Base-by-base conservation (phyloP, 225 moss, liverwort and hornwort genomes). In the Lunularia cruciata region DNA sequence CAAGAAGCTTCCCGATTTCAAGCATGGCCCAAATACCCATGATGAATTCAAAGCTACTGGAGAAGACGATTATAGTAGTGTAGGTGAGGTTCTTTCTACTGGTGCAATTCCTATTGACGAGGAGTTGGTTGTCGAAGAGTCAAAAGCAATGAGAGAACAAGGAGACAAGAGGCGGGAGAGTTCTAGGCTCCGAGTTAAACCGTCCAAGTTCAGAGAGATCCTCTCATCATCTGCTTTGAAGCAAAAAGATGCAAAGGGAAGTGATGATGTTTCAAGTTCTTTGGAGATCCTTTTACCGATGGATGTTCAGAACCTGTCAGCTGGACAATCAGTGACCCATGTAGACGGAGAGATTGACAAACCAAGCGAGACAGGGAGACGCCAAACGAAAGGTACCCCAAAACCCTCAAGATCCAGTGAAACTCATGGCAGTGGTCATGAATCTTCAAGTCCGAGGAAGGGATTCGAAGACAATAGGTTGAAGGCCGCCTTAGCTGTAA, bases 181-280 rank as follows among this genome's bases (percentile, higher is more conserved):
- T 63, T 84, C 77, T 18, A 74, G 84, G 68, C 71, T 75, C 22
- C 73, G 80, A 56, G 45, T 79, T 19, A 77, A 70, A 74, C 84
- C 80, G n/a, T 79, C 80, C 22, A 84, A 84, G 65, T 77, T 80
- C 54, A 69, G 84, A 43, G 84, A 84, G 48, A 73, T 66, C 2
- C 58, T 80, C 37, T 74, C 77, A 3, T 28, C 62, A 3, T 42
- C 66, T 23, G 57, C 27, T 36, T 42, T 57, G 3, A 77, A 68
- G 22, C 33, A 6, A 14, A 63, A 46, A 33, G 74, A 71, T 34
- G 71, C 80, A 32, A 83, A 74, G 57, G 73, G 67, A 53, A 53
- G 69, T 6, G 80, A 80, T 34, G 78, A 75, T 32, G 64, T 26
- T 3, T 49, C 78, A 13, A 67, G 73, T 19, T 72, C 82, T 27